Evolutionary conservation across 805 yeast species (phyloP).

Genomic region (Saccharomycopsis vini): DNA sequence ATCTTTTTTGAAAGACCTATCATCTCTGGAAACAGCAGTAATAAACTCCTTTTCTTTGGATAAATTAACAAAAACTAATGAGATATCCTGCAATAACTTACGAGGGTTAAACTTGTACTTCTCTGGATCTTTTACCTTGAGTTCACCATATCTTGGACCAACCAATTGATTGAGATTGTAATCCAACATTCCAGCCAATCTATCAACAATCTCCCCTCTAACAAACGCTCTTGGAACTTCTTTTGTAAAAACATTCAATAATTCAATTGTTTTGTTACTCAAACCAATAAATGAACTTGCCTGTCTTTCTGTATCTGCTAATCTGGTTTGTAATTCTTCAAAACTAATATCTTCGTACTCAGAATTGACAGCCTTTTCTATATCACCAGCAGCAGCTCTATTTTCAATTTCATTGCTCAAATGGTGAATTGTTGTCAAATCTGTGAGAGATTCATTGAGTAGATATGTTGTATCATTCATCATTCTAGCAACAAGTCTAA

Average conservation of each 20-base stretch:
- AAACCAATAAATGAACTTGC: slow-evolving; percentile 78
- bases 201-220: slow-evolving; percentile 82
- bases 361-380: slow-evolving; percentile 25
- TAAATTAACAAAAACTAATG: slow-evolving; percentile 69
- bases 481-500: slow-evolving; percentile 89
- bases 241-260: slow-evolving; percentile 73
- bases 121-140: slow-evolving; percentile 78
- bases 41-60: slow-evolving; percentile 57
- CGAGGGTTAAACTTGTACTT: slow-evolving; percentile 79
- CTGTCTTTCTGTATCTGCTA: slow-evolving; percentile 58
- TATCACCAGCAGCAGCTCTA: slow-evolving; percentile 27
- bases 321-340: slow-evolving; percentile 50
- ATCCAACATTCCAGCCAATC: slow-evolving; percentile 92
- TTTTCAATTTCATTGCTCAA: slow-evolving; percentile 55
- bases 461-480: slow-evolving; percentile 88
- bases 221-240: slow-evolving; percentile 83
- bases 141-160: slow-evolving; percentile 87
- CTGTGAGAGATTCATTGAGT: slow-evolving; percentile 81
- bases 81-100: slow-evolving; percentile 54
- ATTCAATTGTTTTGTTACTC: slow-evolving; percentile 69
- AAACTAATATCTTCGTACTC: slow-evolving; percentile 29
- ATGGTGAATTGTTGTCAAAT: slow-evolving; percentile 67
- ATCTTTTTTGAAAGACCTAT: slow-evolving; percentile 69
- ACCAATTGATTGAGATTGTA: slow-evolving; percentile 87
- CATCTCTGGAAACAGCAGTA: slow-evolving; percentile 78